These are phyloP conservation scores for Dacryopinax primogenitus DNA, from an alignment of 768 basidiomycete species.

Conservation along the genomic window DNA sequence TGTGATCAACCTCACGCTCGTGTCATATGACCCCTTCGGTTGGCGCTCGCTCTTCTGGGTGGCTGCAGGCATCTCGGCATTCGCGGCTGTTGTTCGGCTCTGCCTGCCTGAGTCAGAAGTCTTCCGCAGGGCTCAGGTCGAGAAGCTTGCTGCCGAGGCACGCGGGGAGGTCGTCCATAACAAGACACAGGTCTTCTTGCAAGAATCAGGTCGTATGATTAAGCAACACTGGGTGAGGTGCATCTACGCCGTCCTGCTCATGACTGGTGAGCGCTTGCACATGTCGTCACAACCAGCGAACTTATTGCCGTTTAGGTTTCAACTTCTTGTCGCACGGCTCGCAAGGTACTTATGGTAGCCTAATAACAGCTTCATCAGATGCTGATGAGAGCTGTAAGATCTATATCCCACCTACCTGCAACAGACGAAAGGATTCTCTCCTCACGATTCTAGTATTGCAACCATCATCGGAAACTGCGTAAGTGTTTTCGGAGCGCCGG, in stretches of 20 bases:
- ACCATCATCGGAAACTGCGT: conserved; percentile 73
- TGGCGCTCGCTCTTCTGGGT: conserved; percentile 82
- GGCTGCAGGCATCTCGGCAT: conserved; percentile 49
- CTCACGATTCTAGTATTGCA: conserved; percentile 50
- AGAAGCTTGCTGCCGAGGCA: conserved; percentile 32
- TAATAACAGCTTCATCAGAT: conserved; percentile 9
- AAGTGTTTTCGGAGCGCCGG: conserved; percentile 17
- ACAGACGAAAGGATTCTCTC: conserved; percentile 45
- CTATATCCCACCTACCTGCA: conserved; percentile 70
- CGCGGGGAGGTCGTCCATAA: conserved; percentile 28
- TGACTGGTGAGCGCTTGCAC: conserved; percentile 42
- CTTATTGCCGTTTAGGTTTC: conserved; percentile 18
- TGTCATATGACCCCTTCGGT: conserved; percentile 28
- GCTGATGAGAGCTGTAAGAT: conserved; percentile 35
- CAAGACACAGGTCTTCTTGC: conserved; percentile 44
- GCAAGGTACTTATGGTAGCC: conserved; percentile 22
- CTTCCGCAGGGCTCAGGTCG: conserved; percentile 52
- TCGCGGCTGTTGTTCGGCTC: conserved; percentile 54
- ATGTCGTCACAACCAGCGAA: too few relatives aligned
- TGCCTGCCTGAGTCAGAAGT: conserved; percentile 64
- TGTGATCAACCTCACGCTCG: conserved; percentile 20
- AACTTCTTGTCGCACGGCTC: conserved; percentile 60
- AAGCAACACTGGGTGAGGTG: conserved; percentile 28
- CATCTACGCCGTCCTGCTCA: conserved; percentile 31
- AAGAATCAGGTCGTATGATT: conserved; percentile 26